A percentile compares a stretch with the other conserved stretches of the same genome.
These are phyloP conservation scores for Luffa acutangula DNA, from an alignment of 306 rosid species.

Conservation along the genomic window DNA sequence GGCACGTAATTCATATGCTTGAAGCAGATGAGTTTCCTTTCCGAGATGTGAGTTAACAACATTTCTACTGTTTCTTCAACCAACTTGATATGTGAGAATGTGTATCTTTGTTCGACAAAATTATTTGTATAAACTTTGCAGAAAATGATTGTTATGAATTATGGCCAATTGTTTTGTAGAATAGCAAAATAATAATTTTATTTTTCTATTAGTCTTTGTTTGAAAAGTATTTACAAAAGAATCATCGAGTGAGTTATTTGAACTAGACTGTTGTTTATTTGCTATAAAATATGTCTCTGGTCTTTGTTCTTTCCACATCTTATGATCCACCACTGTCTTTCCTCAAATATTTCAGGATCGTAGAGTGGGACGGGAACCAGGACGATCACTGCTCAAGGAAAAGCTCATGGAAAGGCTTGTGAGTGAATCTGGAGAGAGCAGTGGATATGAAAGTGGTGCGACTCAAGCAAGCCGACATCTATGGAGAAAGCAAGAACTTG, in stretches of 20 bases:
- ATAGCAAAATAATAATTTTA: neutral
- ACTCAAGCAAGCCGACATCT: conserved; percentile 20
- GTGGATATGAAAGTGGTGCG: conserved; percentile 48
- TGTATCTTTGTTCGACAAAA: neutral
- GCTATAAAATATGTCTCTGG: neutral
- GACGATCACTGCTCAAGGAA: conserved; percentile 22
- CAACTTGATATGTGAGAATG: neutral
- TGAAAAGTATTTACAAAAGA: neutral
- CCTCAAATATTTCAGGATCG: conserved; percentile 29
- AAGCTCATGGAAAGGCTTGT: conserved; percentile 26
- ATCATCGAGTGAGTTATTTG: neutral
- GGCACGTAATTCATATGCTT: conserved; percentile 56
- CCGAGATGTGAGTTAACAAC: conserved; percentile 35
- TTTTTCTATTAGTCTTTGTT: neutral
- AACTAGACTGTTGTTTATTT: neutral
- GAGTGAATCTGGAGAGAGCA: conserved; percentile 46
- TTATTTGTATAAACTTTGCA: neutral
- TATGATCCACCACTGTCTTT: neutral
- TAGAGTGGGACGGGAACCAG: conserved; percentile 34
- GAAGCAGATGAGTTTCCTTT: conserved; percentile 60
- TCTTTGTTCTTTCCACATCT: neutral
- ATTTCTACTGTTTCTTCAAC: neutral
- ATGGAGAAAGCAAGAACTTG: conserved; percentile 30
- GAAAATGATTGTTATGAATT: neutral
- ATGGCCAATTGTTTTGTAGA: neutral